Conservation (phyloP, 805 yeast species). For the Saccharomycopsis sp. region DNA sequence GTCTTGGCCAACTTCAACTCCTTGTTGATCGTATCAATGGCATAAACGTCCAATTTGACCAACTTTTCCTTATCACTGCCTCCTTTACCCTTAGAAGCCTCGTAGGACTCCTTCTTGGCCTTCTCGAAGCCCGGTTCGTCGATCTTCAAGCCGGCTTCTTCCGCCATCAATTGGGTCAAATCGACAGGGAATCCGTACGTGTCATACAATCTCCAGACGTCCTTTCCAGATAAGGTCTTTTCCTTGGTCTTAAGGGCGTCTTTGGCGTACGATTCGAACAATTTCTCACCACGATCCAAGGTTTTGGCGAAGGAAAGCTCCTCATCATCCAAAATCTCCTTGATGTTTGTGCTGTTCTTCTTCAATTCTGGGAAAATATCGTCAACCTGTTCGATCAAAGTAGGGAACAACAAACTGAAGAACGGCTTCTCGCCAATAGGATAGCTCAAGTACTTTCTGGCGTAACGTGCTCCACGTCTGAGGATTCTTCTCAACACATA, state of each 20-base stretch:
- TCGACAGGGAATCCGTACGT: slow-evolving; percentile 99
- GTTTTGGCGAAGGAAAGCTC: slow-evolving; percentile 94
- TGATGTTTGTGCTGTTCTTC: slow-evolving; percentile 62
- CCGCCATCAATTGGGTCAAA: slow-evolving; percentile 96
- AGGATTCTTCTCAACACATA: slow-evolving; percentile 94
- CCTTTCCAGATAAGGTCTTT: slow-evolving; percentile 80
- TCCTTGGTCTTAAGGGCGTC: slow-evolving; percentile 69
- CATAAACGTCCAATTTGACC: slow-evolving; percentile 86
- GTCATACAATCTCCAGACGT: slow-evolving; percentile 97
- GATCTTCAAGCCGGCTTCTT: slow-evolving; percentile 88
- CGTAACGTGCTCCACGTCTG: slow-evolving; percentile 97
- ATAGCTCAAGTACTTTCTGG: slow-evolving; percentile 90
- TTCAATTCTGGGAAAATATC: slow-evolving; percentile 81
- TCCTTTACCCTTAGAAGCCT: slow-evolving; percentile 90
- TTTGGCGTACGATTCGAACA: slow-evolving; percentile 88
- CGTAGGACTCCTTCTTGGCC: slow-evolving; percentile 83
- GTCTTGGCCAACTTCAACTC: slow-evolving; percentile 65
- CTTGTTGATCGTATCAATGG: slow-evolving; percentile 62
- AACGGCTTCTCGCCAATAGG: slow-evolving; percentile 77
- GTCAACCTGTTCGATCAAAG: slow-evolving; percentile 79
- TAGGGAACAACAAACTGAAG: slow-evolving; percentile 88
- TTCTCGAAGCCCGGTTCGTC: slow-evolving; percentile 90
- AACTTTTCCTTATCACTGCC: slow-evolving; percentile 49
- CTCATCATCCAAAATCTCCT: slow-evolving; percentile 92
- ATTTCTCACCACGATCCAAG: slow-evolving; percentile 93